Percentiles rank a stretch among this genome's conserved stretches.
These are phyloP conservation scores for Adansonia rubrostipa DNA, from an alignment of 441 rosid genomes.

Conservation along the genomic window DNA sequence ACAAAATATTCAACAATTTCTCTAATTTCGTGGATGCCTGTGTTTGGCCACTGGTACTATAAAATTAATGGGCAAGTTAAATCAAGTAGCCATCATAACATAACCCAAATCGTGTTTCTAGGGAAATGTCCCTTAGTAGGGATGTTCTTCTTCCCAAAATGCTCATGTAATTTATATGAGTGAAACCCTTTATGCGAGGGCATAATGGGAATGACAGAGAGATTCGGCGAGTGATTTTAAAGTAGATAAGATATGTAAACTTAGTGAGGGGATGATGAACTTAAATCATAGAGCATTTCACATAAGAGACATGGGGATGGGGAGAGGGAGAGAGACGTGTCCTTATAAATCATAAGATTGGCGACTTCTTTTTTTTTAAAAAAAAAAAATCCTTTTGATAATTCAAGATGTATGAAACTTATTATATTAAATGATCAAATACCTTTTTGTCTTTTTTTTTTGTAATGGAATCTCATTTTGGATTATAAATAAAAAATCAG, in stretches of 20 bases:
- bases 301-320: neutral
- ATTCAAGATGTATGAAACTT: neutral
- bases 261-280: constrained; percentile 15
- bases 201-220: constrained; percentile 21
- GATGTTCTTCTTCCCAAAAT: neutral
- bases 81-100: constrained; percentile 55
- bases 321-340: neutral
- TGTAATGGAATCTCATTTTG: neutral
- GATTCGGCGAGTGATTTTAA: constrained; percentile 19
- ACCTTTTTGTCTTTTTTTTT: neutral
- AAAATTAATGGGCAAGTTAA: constrained; percentile 30
- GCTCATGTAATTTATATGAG: neutral
- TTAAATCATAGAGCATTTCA: constrained; percentile 19
- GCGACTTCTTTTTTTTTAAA: neutral
- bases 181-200: constrained; percentile 2
- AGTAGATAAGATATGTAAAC: constrained; percentile 36
- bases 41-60: constrained; percentile 3
- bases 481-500: too few relatives aligned
- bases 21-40: neutral
- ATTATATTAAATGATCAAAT: neutral
- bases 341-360: neutral
- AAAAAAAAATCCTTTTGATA: too few relatives aligned
- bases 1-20: too few relatives aligned
- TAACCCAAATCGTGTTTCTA: constrained; percentile 33
- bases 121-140: constrained; percentile 33